These are phyloP conservation scores for Saccharomycopsis hybrid DNA, from an alignment of 1,139 yeast genomes.

Conservation along the genomic window DNA sequence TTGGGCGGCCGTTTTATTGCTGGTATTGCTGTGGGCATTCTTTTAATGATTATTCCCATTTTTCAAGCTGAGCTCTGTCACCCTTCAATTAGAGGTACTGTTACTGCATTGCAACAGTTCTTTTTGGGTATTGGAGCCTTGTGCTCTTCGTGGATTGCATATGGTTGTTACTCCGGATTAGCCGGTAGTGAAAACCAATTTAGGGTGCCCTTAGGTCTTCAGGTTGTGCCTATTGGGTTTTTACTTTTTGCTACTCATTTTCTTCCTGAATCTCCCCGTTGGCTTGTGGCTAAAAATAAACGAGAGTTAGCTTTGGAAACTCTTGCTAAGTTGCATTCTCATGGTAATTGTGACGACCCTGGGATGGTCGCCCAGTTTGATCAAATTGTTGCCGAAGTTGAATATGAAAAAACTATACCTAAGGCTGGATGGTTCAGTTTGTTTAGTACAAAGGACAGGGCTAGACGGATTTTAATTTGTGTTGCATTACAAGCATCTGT, in stretches of 20 bases:
- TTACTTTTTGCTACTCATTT: constrained; percentile 25
- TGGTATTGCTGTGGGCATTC: constrained; percentile 28
- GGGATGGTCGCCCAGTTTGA: constrained; percentile 22
- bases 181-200: constrained; percentile 22
- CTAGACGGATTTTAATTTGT: constrained; percentile 5
- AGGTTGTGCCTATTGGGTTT: constrained; percentile 28
- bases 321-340: constrained; percentile 39
- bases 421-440: constrained; percentile 1
- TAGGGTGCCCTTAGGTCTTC: constrained; percentile 30
- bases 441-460: constrained; percentile 8
- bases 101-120: constrained; percentile 20
- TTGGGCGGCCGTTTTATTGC: constrained; percentile 30
- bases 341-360: constrained; percentile 32
- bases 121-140: constrained; percentile 22
- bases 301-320: constrained; percentile 42
- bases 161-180: constrained; percentile 21
- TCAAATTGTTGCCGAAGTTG: constrained; percentile 9
- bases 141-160: constrained; percentile 21
- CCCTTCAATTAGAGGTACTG: constrained; percentile 22
- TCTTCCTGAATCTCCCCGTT: constrained; percentile 72
- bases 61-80: constrained; percentile 23
- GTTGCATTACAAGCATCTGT: constrained; percentile 21
- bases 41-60: constrained; percentile 28
- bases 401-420: neutral
- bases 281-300: constrained; percentile 51